phyloP scores from a whole-genome alignment of 2,329 filamentous ascomycete genomes.

The Xylaria sp. region DNA sequence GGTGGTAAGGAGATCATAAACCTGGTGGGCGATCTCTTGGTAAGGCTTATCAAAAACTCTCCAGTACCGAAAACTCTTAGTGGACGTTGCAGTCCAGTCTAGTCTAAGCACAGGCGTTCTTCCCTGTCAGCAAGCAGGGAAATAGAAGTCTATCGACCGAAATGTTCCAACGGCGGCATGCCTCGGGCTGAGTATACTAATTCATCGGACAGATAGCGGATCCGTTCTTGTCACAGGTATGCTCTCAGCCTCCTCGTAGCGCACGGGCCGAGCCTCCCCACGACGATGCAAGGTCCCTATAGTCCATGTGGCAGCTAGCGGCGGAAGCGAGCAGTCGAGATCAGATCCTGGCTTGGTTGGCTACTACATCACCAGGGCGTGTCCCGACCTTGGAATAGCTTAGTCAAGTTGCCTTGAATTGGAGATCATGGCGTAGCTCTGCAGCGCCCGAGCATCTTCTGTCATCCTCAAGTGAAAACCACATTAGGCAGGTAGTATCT shows the following conservation, averaged over 20 bases:
- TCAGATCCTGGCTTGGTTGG: slow-evolving; percentile 3
- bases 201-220: slow-evolving; percentile 5
- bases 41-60: slow-evolving; percentile 25
- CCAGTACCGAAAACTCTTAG: background rate
- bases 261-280: slow-evolving; percentile 32
- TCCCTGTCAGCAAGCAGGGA: slow-evolving; percentile 21
- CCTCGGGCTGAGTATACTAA: background rate
- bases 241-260: slow-evolving; percentile 26
- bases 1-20: slow-evolving; percentile 28
- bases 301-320: slow-evolving; percentile 6
- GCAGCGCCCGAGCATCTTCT: slow-evolving; percentile 8
- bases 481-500: slow-evolving; percentile 10
- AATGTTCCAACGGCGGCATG: slow-evolving; percentile 12
- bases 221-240: slow-evolving; percentile 18
- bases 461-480: slow-evolving; percentile 1
- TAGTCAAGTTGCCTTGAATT: slow-evolving; percentile 15
- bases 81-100: slow-evolving; percentile 17
- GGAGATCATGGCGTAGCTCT: slow-evolving; percentile 13
- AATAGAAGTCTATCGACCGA: background rate
- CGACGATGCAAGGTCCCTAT: slow-evolving; percentile 28
- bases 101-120: slow-evolving; percentile 16
- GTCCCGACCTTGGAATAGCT: background rate
- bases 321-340: slow-evolving; percentile 8
- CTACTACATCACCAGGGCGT: background rate
- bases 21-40: slow-evolving; percentile 24